Conservation (phyloP, 1,284 basidiomycete species). For the Mycena sp. region DNA sequence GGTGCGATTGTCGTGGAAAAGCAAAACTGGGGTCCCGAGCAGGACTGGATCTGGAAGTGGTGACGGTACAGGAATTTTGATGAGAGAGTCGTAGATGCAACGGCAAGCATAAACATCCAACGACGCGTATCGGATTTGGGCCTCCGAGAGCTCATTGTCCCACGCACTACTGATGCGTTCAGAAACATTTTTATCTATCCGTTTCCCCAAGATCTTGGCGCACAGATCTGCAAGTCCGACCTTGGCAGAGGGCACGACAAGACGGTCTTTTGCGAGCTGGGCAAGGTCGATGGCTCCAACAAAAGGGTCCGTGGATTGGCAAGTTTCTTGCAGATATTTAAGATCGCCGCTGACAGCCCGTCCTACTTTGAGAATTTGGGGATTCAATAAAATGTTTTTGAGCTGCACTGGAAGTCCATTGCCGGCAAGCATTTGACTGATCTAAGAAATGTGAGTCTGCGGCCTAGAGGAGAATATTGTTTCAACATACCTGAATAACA, state of each 20-base stretch:
- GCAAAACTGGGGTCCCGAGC: not conserved
- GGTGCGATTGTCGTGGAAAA: too few relatives aligned
- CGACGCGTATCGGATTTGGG: slow-evolving; percentile 35
- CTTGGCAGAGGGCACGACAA: not conserved
- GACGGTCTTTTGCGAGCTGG: slow-evolving; percentile 26
- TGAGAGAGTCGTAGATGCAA: slow-evolving; percentile 25
- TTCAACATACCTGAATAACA: slow-evolving; percentile 23
- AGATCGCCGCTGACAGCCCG: slow-evolving; percentile 27
- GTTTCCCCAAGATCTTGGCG: slow-evolving; percentile 6
- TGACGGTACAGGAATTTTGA: slow-evolving; percentile 15
- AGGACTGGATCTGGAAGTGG: slow-evolving; percentile 5
- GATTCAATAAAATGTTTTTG: slow-evolving; percentile 21
- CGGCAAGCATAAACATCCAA: slow-evolving; percentile 34
- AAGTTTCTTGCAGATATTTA: slow-evolving; percentile 20
- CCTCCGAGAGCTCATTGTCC: slow-evolving; percentile 20
- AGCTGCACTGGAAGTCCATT: slow-evolving; percentile 20
- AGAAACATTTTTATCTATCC: slow-evolving; percentile 30
- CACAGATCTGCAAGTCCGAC: slow-evolving; percentile 12
- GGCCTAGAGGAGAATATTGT: not conserved
- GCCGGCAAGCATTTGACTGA: not conserved
- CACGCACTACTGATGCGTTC: slow-evolving; percentile 30
- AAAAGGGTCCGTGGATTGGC: slow-evolving; percentile 11
- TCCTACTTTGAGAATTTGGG: slow-evolving; percentile 32
- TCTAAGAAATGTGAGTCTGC: not conserved
- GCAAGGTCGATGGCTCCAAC: slow-evolving; percentile 29